Percentiles rank a stretch among this genome's conserved stretches.
phyloP scores from a whole-genome alignment of 2,329 filamentous ascomycete genomes.

The Ophiostoma tasmaniense region DNA sequence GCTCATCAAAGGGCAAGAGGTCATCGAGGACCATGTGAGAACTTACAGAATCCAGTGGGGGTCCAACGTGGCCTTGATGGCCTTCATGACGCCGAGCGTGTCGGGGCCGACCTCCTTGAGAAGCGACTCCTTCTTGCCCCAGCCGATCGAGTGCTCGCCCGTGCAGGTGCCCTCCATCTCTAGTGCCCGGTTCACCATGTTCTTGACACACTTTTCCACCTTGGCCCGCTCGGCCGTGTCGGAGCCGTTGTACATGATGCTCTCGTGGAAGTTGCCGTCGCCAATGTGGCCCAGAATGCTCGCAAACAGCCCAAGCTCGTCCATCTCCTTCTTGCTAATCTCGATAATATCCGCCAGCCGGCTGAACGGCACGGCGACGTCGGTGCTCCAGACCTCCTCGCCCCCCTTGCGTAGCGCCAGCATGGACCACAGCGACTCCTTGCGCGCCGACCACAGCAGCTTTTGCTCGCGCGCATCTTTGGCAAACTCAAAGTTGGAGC shows the following conservation, averaged over 20 bases:
- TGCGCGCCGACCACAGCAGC: conserved; percentile 70
- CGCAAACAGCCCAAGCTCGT: conserved; percentile 75
- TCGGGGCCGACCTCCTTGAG: conserved; percentile 71
- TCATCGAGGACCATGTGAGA: background rate
- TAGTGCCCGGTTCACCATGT: conserved; percentile 83
- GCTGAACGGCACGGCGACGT: conserved; percentile 75
- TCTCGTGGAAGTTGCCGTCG: conserved; percentile 90
- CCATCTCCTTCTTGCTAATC: conserved; percentile 80
- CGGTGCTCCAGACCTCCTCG: conserved; percentile 72
- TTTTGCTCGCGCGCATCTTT: conserved; percentile 61
- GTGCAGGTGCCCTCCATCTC: conserved; percentile 94
- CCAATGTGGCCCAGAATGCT: conserved; percentile 85
- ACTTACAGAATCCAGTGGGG: conserved; percentile 68
- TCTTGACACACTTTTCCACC: conserved; percentile 73
- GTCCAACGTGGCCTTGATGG: conserved; percentile 74
- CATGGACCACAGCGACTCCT: conserved; percentile 79
- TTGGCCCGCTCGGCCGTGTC: conserved; percentile 62
- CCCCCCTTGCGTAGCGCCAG: conserved; percentile 57
- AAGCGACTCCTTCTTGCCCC: conserved; percentile 77
- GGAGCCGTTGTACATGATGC: conserved; percentile 74
- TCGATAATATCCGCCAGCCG: conserved; percentile 67
- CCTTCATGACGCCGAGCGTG: conserved; percentile 76
- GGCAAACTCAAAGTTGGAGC: conserved; percentile 67
- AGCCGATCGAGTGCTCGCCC: conserved; percentile 77
- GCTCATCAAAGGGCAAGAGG: background rate